Evolutionary conservation across 75 land plant species (phyloP).

Genomic region (Sequoia sempervirens): DNA sequence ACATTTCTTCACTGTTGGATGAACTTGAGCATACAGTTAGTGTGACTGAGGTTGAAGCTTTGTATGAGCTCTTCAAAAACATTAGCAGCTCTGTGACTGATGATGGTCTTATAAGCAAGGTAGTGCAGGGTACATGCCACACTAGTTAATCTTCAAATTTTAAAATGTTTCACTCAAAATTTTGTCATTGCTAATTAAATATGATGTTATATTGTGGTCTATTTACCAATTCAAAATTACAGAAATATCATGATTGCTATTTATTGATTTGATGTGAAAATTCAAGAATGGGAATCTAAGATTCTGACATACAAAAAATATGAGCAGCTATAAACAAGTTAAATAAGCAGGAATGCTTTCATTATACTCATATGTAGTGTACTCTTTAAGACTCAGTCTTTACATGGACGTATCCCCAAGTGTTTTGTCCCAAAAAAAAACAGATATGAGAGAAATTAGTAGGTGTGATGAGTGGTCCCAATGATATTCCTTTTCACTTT

Average conservation of each 20-base stretch:
- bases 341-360: background rate
- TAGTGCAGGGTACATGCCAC: conserved; percentile 5
- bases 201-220: background rate
- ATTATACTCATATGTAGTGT: background rate
- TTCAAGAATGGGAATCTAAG: background rate
- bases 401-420: background rate
- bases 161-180: background rate
- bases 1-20: conserved; percentile 4
- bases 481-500: too few species aligned
- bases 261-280: background rate
- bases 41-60: too few species aligned
- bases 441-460: too few species aligned
- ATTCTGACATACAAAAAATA: too few species aligned
- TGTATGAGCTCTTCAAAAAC: too few species aligned
- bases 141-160: background rate
- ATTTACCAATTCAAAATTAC: background rate
- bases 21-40: conserved; percentile 26
- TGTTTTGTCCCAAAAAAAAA: background rate
- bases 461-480: too few species aligned
- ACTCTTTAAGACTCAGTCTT: background rate
- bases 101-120: too few species aligned
- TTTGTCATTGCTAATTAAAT: background rate
- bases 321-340: background rate
- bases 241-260: too few species aligned
- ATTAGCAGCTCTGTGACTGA: too few species aligned